phyloP scores from a whole-genome alignment of 371 early-diverging fungal species.

The Funneliformis caledonium region DNA sequence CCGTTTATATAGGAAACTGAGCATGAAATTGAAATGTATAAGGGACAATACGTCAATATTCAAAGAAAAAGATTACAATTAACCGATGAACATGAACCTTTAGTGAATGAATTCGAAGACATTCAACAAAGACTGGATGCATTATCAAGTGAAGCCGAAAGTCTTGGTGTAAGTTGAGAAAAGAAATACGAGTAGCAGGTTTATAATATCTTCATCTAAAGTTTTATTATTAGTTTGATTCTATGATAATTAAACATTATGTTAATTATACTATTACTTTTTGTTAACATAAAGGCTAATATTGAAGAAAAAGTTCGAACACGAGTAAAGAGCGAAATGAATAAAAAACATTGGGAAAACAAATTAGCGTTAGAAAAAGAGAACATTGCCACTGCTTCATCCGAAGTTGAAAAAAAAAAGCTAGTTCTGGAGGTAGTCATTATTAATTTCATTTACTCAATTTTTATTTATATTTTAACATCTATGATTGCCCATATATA shows the following conservation, averaged over 20 bases:
- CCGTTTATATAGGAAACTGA: constrained; percentile 47
- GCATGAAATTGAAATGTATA: constrained; percentile 52
- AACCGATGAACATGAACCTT: constrained; percentile 42
- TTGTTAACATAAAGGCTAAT: neutral
- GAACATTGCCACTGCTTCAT: constrained; percentile 39
- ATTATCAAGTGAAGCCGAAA: constrained; percentile 39
- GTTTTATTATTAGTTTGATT: no score
- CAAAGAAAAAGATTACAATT: constrained; percentile 42
- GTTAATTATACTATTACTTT: neutral
- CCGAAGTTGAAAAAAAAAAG: neutral
- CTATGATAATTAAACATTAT: no score
- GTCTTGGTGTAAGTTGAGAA: constrained; percentile 26
- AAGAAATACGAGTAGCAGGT: neutral
- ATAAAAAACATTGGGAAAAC: constrained; percentile 50
- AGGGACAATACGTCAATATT: constrained; percentile 53
- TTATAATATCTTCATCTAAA: no score
- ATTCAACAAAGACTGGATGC: constrained; percentile 43
- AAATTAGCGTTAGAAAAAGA: constrained; percentile 47
- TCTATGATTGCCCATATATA: constrained; percentile 12
- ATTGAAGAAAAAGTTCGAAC: constrained; percentile 29
- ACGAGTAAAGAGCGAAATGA: constrained; percentile 38
- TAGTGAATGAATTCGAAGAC: constrained; percentile 45
- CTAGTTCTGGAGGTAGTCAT: constrained; percentile 16
- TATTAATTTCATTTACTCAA: neutral
- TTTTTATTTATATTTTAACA: neutral